Conservation (phyloP, 257 asterid genomes). For the Nicotiana obtusifolia region DNA sequence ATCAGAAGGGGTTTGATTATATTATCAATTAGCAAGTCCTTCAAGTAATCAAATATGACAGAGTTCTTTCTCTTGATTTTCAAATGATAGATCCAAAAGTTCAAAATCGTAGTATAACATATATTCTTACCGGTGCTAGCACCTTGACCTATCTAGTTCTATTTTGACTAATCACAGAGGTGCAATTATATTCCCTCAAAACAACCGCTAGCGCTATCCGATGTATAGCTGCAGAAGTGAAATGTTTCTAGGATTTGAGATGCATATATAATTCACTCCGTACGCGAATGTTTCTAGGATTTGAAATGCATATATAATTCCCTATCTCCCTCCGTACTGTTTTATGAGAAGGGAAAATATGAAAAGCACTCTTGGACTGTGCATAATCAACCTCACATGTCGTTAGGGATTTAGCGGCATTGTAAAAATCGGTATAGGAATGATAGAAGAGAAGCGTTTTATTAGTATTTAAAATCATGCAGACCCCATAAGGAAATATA, state of each 20-base stretch:
- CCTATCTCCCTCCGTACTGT: background rate
- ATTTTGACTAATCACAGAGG: too few species aligned
- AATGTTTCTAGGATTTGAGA: background rate
- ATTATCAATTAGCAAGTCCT: background rate
- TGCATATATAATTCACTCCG: background rate
- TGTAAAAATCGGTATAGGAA: background rate
- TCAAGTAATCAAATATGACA: background rate
- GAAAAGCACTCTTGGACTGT: background rate
- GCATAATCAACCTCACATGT: background rate
- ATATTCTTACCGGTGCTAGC: too few species aligned
- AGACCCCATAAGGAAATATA: background rate
- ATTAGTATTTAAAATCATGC: background rate
- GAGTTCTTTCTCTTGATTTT: background rate
- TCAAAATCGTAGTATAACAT: too few species aligned
- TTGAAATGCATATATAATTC: background rate
- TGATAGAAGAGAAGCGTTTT: background rate
- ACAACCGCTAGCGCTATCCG: background rate
- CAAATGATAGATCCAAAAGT: background rate
- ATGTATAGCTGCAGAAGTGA: background rate
- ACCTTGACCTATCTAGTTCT: too few species aligned
- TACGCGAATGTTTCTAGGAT: background rate
- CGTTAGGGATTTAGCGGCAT: background rate
- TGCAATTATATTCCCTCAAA: background rate
- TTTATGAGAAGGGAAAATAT: background rate
- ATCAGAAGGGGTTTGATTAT: background rate